Evolutionary conservation across 495 filamentous ascomycete species (phyloP).

Genomic region (Talaromyces ruber): DNA sequence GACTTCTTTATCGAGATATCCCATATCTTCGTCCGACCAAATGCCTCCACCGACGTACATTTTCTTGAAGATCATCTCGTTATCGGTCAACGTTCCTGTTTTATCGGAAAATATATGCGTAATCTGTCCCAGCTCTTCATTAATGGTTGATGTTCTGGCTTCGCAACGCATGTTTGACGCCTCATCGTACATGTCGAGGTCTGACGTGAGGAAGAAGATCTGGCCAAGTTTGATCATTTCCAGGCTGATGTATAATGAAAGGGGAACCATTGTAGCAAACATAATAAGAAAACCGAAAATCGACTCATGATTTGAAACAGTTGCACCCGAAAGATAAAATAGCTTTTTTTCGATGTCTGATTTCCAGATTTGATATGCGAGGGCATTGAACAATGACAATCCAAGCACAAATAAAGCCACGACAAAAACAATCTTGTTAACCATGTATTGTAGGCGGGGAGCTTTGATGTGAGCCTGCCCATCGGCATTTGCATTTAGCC

Average conservation of each 20-base stretch:
- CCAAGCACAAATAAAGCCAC: conserved; percentile 76
- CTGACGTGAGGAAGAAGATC: conserved; percentile 64
- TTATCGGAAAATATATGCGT: conserved; percentile 92
- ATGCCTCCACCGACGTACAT: conserved; percentile 78
- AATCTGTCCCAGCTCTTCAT: conserved; percentile 82
- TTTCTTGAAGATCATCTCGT: conserved; percentile 81
- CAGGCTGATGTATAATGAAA: conserved; percentile 89
- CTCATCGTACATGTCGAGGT: conserved; percentile 88
- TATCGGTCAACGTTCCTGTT: conserved; percentile 86
- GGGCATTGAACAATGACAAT: conserved; percentile 69
- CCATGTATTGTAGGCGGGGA: conserved; percentile 68
- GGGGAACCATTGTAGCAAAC: conserved; percentile 91
- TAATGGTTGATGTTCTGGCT: conserved; percentile 89
- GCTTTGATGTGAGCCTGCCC: conserved; percentile 70
- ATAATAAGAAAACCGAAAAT: conserved; percentile 85
- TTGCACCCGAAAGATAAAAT: conserved; percentile 65
- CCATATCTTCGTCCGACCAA: conserved; percentile 62
- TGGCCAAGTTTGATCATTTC: conserved; percentile 92
- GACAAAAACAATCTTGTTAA: conserved; percentile 78
- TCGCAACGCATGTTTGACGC: conserved; percentile 77
- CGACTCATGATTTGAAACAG: conserved; percentile 64
- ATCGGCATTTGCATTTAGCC: conserved; percentile 95
- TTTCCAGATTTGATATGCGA: conserved; percentile 75
- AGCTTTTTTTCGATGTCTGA: conserved; percentile 52
- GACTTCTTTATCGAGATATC: conserved; percentile 42